Percentiles rank a stretch among this genome's conserved stretches.
Conservation (phyloP, 202 grass and related monocot species). For the Brachypodium distachyon region DNA sequence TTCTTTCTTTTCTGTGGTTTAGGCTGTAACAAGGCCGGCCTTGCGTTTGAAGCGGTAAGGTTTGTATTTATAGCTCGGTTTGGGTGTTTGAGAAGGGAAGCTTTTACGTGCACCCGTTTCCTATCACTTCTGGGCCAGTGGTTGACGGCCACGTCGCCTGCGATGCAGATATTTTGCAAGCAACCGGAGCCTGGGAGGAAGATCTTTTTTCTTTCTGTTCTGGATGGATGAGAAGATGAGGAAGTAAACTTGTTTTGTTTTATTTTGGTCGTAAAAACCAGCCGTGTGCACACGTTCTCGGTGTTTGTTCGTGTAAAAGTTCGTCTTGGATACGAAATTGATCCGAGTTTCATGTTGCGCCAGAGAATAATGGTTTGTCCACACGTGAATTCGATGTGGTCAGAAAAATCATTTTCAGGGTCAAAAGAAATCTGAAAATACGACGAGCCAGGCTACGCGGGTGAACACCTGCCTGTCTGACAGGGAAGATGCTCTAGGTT, state of each 20-base stretch:
- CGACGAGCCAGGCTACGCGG: too few relatives aligned
- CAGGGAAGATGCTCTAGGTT: too few relatives aligned
- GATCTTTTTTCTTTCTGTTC: not conserved
- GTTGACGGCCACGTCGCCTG: not conserved
- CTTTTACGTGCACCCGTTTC: conserved; percentile 25
- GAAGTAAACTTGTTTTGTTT: not conserved
- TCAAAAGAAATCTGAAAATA: conserved; percentile 1
- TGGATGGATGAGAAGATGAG: not conserved
- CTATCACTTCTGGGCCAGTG: conserved; percentile 21
- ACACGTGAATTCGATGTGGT: not conserved
- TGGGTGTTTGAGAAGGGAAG: not conserved
- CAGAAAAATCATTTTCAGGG: not conserved
- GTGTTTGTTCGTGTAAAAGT: not conserved
- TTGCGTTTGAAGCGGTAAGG: not conserved
- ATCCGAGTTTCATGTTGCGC: not conserved
- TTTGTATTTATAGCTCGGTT: conserved; percentile 15
- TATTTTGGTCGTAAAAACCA: not conserved
- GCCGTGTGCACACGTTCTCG: not conserved
- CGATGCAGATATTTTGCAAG: not conserved
- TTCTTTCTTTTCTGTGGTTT: not conserved
- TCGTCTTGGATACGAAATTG: not conserved
- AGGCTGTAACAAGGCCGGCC: not conserved
- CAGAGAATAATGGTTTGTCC: not conserved
- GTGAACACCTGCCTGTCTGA: too few relatives aligned
- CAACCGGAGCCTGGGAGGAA: not conserved